Base-by-base conservation (phyloP, 2,329 filamentous ascomycete species). In the Chlorencoelia australis region DNA sequence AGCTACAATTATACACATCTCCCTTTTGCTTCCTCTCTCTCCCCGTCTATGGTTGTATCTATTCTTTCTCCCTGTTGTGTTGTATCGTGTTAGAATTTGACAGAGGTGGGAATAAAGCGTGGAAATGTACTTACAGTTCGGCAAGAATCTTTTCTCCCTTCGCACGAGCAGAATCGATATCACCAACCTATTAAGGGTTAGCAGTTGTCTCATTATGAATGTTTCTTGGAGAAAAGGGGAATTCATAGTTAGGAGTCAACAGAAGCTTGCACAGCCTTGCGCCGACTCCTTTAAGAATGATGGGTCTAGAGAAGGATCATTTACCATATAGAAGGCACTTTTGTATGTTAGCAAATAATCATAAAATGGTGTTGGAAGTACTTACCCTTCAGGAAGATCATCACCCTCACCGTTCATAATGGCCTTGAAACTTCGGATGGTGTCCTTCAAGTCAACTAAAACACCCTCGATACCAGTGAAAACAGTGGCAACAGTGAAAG, bases 121-220 rank as follows among this genome's bases (percentile, higher is more conserved):
- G 10, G 17, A 26, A 17, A 14, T n/a, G n/a, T n/a, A 33, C 41
- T 45, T 45, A 44, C 34, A 96, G 75, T 58, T 96, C 91, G 57
- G 91, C 88, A 63, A 98, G 72, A 75, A 98, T 96, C 87, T 96
- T 94, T 80, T 95, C 88, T 73, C 89, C 91, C 86, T 98, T 98
- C 60, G 74, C 79, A 63, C 83, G 83, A 54, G 88, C 91, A 49
- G 85, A 87, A 56, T 84, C 84, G 56, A 96, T 79, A 73, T 94
- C 83, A 64, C 91, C 91, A 65, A 96, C n/a, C n/a, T n/a, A 94
- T 37, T 37, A 37, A 15, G 13, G 21, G 10, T 30, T n/a, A 34
- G 22, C 7, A n/a, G 17, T 30, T 79, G 60, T 11, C 13, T 24
- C n/a, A n/a, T n/a, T n/a, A n/a, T n/a, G n/a, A n/a, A n/a, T n/a